These are phyloP conservation scores for Margaritispora aquatica DNA, from an alignment of 495 filamentous ascomycete species.

Conservation along the genomic window DNA sequence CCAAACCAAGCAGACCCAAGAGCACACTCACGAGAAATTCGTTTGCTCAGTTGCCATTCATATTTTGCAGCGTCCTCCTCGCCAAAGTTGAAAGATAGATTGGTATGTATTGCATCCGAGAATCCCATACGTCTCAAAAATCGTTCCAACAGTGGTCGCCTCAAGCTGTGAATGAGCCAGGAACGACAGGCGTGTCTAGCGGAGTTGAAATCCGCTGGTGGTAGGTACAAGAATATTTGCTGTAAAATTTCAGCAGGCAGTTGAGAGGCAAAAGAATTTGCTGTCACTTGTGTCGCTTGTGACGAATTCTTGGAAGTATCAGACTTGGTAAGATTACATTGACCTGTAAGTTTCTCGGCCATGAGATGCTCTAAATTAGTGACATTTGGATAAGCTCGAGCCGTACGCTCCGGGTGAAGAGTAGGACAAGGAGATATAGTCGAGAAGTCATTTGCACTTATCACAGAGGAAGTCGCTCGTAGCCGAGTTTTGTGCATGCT, in stretches of 20 bases:
- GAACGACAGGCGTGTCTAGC: conserved; percentile 57
- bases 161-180: conserved; percentile 62
- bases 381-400: background rate
- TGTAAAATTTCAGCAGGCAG: conserved; percentile 59
- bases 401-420: background rate
- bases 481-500: background rate
- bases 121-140: conserved; percentile 57
- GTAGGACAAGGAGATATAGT: background rate
- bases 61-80: conserved; percentile 22
- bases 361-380: conserved; percentile 11
- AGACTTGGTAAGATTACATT: no score
- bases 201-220: conserved; percentile 57
- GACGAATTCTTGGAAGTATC: no score
- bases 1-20: conserved; percentile 43
- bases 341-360: no score
- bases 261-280: background rate
- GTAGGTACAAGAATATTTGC: conserved; percentile 48
- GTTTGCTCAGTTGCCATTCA: conserved; percentile 53
- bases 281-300: background rate
- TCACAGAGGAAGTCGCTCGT: background rate
- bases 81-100: no score
- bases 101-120: conserved; percentile 28
- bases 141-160: conserved; percentile 40
- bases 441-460: background rate
- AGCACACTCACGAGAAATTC: conserved; percentile 55